Evolutionary conservation across 345 rosid genomes (phyloP).

Genomic region (Rhodamnia argentea): DNA sequence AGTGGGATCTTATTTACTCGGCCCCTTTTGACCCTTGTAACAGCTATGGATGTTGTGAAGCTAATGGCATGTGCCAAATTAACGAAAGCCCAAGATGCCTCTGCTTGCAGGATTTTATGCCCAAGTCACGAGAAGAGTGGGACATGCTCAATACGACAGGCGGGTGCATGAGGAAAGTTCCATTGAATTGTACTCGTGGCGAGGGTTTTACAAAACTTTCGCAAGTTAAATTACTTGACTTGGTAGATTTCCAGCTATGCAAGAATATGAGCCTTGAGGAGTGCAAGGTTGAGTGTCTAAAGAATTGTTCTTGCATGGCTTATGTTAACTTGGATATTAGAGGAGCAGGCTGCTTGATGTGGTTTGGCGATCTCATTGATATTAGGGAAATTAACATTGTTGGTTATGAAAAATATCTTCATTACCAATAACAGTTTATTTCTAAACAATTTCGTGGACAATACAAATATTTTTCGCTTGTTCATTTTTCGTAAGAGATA

Average conservation of each 20-base stretch:
- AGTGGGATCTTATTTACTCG: not conserved
- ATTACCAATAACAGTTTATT: too few relatives aligned
- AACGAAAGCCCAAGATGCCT: not conserved
- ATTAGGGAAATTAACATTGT: not conserved
- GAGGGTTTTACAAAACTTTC: conserved; percentile 1
- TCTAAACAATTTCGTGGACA: too few relatives aligned
- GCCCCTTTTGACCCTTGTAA: not conserved
- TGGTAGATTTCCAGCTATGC: conserved; percentile 7
- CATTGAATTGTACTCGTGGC: not conserved
- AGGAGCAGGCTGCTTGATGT: conserved; percentile 18
- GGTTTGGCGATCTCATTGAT: conserved; percentile 3
- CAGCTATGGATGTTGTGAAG: not conserved
- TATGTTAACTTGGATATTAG: conserved; percentile 7
- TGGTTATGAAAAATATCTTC: too few relatives aligned
- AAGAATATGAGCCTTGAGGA: conserved; percentile 5
- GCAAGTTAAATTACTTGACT: conserved; percentile 8
- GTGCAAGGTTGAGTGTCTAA: conserved; percentile 7
- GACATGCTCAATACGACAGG: conserved; percentile 1
- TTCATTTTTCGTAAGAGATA: too few relatives aligned
- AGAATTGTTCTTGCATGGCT: conserved; percentile 25
- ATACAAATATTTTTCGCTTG: too few relatives aligned
- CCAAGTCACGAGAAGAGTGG: conserved; percentile 18
- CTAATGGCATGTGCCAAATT: not conserved
- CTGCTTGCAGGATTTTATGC: conserved; percentile 25
- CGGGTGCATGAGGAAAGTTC: not conserved